These are phyloP conservation scores for Acidiella bohemica DNA, from an alignment of 495 filamentous ascomycete genomes.

Conservation along the genomic window DNA sequence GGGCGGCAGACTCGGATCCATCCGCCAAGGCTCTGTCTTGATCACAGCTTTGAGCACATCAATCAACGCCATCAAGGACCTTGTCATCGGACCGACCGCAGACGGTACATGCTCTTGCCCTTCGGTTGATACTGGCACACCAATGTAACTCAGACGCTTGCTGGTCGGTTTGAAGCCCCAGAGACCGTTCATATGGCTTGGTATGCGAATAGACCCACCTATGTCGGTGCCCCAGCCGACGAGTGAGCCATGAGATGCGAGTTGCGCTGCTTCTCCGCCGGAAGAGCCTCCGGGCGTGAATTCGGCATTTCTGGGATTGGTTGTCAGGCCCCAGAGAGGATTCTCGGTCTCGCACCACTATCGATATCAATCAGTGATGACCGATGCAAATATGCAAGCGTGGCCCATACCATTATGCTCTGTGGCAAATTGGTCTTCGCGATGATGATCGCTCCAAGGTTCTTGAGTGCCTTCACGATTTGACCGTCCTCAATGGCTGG, in stretches of 20 bases:
- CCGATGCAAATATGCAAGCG: not conserved
- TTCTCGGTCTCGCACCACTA: conserved; percentile 29
- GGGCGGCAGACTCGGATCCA: conserved; percentile 35
- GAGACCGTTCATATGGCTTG: conserved; percentile 21
- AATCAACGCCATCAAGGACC: conserved; percentile 33
- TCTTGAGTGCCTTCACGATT: conserved; percentile 27
- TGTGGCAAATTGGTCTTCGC: conserved; percentile 43
- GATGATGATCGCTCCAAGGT: conserved; percentile 37
- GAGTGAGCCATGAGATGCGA: conserved; percentile 31
- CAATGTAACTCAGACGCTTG: conserved; percentile 17
- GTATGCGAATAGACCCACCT: conserved; percentile 21
- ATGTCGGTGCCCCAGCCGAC: conserved; percentile 26
- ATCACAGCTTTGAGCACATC: conserved; percentile 40
- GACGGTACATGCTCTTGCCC: conserved; percentile 30
- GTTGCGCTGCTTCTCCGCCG: conserved; percentile 43
- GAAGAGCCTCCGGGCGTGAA: conserved; percentile 50
- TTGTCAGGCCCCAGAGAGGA: conserved; percentile 49
- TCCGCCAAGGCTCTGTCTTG: conserved; percentile 33
- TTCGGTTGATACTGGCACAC: conserved; percentile 3
- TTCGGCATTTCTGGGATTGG: conserved; percentile 48
- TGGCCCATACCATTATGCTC: conserved; percentile 31
- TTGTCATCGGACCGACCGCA: conserved; percentile 39
- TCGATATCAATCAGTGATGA: not conserved
- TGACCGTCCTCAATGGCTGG: conserved; percentile 3
- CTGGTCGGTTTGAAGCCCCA: conserved; percentile 22